A percentile compares a stretch with the other conserved stretches of the same genome.
Evolutionary conservation across 140 eudicot species (phyloP).

Genomic region (Erigeron philadelphicus): DNA sequence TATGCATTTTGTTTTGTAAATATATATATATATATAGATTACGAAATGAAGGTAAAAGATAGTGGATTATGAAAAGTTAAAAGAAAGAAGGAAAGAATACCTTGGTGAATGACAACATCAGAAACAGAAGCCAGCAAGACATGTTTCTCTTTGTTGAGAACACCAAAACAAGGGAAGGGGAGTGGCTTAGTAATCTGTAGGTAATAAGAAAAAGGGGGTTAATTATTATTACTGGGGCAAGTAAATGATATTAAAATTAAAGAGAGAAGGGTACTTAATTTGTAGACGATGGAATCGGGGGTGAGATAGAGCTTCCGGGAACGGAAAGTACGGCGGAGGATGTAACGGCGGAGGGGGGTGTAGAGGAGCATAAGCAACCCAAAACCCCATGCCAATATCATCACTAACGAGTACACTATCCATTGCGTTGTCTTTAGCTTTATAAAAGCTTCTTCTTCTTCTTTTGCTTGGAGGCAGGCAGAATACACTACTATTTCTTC

Average conservation of each 20-base stretch:
- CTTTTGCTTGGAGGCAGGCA: slow-evolving; percentile 51
- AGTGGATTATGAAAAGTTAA: background rate
- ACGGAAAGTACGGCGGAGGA: slow-evolving; percentile 46
- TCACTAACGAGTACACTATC: slow-evolving; percentile 47
- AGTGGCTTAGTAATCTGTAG: slow-evolving; percentile 57
- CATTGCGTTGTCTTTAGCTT: slow-evolving; percentile 59
- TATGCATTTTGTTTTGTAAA: no score
- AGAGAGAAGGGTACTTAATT: background rate
- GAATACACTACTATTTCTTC: slow-evolving; percentile 34
- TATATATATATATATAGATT: no score
- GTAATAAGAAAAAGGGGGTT: background rate
- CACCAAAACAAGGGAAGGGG: slow-evolving; percentile 68
- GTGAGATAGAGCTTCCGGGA: slow-evolving; percentile 68
- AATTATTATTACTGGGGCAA: background rate
- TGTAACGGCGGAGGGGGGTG: slow-evolving; percentile 52
- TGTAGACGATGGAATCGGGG: slow-evolving; percentile 47
- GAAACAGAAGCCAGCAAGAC: slow-evolving; percentile 60
- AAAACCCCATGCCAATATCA: slow-evolving; percentile 73
- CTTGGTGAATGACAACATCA: slow-evolving; percentile 74
- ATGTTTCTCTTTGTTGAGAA: slow-evolving; percentile 62
- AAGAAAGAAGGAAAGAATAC: slow-evolving; percentile 22
- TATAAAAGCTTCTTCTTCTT: slow-evolving; percentile 54
- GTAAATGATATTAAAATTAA: no score
- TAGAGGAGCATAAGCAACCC: slow-evolving; percentile 61
- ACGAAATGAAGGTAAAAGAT: no score